Evolutionary conservation across 1,284 basidiomycete genomes (phyloP).

Genomic region (Baeospora myosura): DNA sequence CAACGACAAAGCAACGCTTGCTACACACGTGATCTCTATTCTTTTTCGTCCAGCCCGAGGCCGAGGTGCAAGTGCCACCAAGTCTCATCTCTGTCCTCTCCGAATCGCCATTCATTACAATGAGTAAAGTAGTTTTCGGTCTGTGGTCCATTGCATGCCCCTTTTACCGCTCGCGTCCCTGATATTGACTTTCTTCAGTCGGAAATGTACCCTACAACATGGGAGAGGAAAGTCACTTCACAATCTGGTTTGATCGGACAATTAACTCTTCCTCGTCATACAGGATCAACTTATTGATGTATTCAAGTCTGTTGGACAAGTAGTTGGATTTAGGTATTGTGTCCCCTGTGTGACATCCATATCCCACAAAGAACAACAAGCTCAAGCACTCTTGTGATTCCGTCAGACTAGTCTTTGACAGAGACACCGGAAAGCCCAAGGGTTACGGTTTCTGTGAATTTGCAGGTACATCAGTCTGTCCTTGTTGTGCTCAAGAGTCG

Average conservation of each 20-base stretch:
- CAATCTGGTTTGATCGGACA: background rate
- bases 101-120: no score
- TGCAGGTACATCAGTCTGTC: slow-evolving; percentile 58
- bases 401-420: slow-evolving; percentile 86
- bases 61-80: no score
- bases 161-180: background rate
- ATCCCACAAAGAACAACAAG: background rate
- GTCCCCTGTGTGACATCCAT: slow-evolving; percentile 2
- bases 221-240: slow-evolving; percentile 50
- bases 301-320: slow-evolving; percentile 81
- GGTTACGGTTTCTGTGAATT: slow-evolving; percentile 99
- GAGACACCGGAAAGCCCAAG: slow-evolving; percentile 91
- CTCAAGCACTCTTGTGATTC: slow-evolving; percentile 1
- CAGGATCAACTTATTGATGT: slow-evolving; percentile 77
- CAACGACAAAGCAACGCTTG: no score
- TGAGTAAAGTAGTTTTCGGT: slow-evolving; percentile 32
- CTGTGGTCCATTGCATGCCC: no score
- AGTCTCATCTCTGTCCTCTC: no score
- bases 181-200: slow-evolving; percentile 33
- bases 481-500: background rate
- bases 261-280: slow-evolving; percentile 5
- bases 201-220: slow-evolving; percentile 85
- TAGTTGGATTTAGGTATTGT: slow-evolving; percentile 74
- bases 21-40: no score
- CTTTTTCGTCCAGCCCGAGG: no score